Percentiles rank a stretch among this genome's conserved stretches.
Evolutionary conservation across 2,329 filamentous ascomycete genomes (phyloP).

Genomic region (Alternaria postmessia): DNA sequence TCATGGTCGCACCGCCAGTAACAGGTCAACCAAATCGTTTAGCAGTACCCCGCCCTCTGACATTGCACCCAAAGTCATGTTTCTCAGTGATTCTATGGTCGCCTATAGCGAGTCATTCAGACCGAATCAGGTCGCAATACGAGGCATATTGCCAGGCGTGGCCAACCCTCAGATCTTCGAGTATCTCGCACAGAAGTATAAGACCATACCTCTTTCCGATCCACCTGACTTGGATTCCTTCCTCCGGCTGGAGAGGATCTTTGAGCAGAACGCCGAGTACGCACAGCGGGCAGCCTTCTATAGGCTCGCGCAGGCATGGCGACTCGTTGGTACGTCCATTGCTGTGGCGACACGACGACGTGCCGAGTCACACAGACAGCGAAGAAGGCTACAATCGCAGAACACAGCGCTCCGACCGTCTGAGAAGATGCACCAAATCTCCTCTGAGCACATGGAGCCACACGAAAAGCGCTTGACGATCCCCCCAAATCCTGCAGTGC

Average conservation of each 20-base stretch:
- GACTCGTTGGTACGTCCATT: constrained; percentile 61
- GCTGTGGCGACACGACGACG: constrained; percentile 57
- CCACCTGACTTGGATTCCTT: constrained; percentile 51
- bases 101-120: constrained; percentile 51
- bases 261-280: constrained; percentile 63
- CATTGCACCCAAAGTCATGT: constrained; percentile 57
- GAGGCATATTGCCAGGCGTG: constrained; percentile 58
- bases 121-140: constrained; percentile 58
- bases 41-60: constrained; percentile 62
- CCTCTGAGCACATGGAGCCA: constrained; percentile 26
- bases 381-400: constrained; percentile 34
- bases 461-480: constrained; percentile 32
- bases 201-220: constrained; percentile 49
- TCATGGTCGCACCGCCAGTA: constrained; percentile 56
- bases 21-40: constrained; percentile 61
- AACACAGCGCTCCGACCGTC: constrained; percentile 18
- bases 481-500: constrained; percentile 42
- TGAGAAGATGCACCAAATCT: constrained; percentile 15
- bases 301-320: constrained; percentile 67
- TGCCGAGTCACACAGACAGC: constrained; percentile 43
- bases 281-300: constrained; percentile 60
- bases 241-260: constrained; percentile 50
- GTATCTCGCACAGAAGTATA: constrained; percentile 57
- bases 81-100: constrained; percentile 60
- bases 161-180: constrained; percentile 49